Percentiles rank a stretch among this genome's conserved stretches.
Evolutionary conservation across 202 grass and related monocot species (phyloP).

Genomic region (Musa balbisiana): DNA sequence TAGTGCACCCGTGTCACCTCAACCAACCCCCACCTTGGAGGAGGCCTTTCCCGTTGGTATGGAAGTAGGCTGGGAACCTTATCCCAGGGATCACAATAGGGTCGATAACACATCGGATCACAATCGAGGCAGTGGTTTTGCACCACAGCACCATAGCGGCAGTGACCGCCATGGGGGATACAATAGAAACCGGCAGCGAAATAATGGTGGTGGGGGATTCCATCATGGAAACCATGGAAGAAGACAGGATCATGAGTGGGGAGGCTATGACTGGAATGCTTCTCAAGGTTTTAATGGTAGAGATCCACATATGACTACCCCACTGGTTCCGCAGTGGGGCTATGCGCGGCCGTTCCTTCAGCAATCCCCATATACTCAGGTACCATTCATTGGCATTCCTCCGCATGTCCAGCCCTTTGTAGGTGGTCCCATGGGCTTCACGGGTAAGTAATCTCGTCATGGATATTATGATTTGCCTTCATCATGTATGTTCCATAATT

Average conservation of each 20-base stretch:
- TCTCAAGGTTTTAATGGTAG: slow-evolving; percentile 1
- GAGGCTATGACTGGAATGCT: slow-evolving; percentile 4
- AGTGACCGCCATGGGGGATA: slow-evolving; percentile 17
- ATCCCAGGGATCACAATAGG: neutral
- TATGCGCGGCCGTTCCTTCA: slow-evolving; percentile 37
- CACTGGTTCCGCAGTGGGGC: slow-evolving; percentile 10
- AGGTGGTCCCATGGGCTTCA: slow-evolving; percentile 39
- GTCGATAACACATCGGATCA: neutral
- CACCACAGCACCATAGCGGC: neutral
- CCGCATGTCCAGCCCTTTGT: slow-evolving; percentile 38
- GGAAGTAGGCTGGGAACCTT: slow-evolving; percentile 1
- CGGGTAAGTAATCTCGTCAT: slow-evolving; percentile 39
- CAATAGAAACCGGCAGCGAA: slow-evolving; percentile 49
- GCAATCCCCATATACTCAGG: neutral
- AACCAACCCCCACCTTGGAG: neutral
- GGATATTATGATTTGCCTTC: neutral
- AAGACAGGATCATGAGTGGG: neutral
- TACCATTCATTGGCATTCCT: slow-evolving; percentile 5
- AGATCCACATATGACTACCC: neutral
- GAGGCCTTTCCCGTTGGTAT: neutral
- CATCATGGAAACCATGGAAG: slow-evolving; percentile 35
- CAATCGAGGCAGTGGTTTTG: neutral
- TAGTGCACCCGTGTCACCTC: neutral
- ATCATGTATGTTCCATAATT: neutral
- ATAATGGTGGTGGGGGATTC: slow-evolving; percentile 44